Conservation (phyloP, 768 basidiomycete species). For the Agaricus bisporus region DNA sequence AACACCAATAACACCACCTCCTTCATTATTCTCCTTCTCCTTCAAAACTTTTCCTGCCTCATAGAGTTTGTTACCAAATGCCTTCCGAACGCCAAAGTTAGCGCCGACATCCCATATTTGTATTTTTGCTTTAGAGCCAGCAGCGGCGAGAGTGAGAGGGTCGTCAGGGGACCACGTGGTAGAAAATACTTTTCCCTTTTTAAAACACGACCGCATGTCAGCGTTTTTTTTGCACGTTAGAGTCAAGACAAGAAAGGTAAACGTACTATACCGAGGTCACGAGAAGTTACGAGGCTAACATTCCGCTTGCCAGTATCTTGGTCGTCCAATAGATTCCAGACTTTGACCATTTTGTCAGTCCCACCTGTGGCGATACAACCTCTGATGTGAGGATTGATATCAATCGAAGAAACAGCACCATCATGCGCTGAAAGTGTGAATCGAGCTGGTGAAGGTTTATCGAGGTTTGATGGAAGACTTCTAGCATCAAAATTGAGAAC, state of each 20-base stretch:
- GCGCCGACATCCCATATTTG: constrained; percentile 95
- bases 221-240: neutral
- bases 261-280: constrained; percentile 88
- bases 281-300: constrained; percentile 78
- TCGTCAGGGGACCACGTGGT: constrained; percentile 90
- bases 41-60: constrained; percentile 63
- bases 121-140: constrained; percentile 88
- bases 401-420: constrained; percentile 81
- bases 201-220: neutral
- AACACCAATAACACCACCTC: constrained; percentile 66
- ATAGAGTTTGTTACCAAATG: constrained; percentile 72
- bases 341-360: constrained; percentile 89
- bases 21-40: constrained; percentile 46
- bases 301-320: constrained; percentile 56
- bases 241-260: neutral
- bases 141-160: constrained; percentile 88
- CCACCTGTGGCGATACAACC: constrained; percentile 95
- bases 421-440: constrained; percentile 95
- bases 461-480: constrained; percentile 66
- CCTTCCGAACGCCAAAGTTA: constrained; percentile 76
- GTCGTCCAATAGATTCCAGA: constrained; percentile 86
- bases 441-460: constrained; percentile 56
- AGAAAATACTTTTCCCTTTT: constrained; percentile 94
- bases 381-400: constrained; percentile 83
- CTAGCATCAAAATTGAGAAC: constrained; percentile 91